phyloP scores from a whole-genome alignment of 169 alveolate species.

The Cryptosporidium andersoni region DNA sequence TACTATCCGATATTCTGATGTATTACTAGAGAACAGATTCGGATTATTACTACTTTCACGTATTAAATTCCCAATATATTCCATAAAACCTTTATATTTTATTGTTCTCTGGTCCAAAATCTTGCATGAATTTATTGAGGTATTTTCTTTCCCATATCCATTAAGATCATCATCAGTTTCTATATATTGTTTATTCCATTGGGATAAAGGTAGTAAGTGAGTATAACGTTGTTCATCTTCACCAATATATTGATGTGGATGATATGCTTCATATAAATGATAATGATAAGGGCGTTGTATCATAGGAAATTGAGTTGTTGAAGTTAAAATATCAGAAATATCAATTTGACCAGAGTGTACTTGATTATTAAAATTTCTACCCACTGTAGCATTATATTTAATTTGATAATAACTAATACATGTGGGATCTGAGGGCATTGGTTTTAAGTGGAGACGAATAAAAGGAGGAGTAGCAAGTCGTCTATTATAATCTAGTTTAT shows the following conservation, averaged over 20 bases:
- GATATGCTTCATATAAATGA: constrained; percentile 62
- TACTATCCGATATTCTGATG: constrained; percentile 89
- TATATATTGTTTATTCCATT: constrained; percentile 50
- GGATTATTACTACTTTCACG: constrained; percentile 40
- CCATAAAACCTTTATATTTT: neutral
- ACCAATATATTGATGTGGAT: constrained; percentile 61
- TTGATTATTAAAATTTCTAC: neutral
- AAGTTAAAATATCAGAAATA: constrained; percentile 1
- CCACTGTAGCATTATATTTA: neutral
- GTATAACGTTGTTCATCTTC: constrained; percentile 55
- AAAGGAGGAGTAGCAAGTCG: constrained; percentile 51
- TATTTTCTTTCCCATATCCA: neutral
- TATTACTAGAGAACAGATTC: constrained; percentile 77
- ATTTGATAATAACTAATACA: constrained; percentile 45
- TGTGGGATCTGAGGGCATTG: constrained; percentile 64
- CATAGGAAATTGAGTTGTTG: constrained; percentile 40
- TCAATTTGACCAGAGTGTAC: neutral
- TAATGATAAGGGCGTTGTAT: constrained; percentile 53
- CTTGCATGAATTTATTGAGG: neutral
- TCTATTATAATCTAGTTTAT: neutral
- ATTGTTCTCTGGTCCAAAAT: too few relatives aligned
- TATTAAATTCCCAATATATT: constrained; percentile 8
- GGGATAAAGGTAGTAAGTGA: constrained; percentile 57
- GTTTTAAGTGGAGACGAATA: constrained; percentile 49
- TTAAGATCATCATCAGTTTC: neutral